These are phyloP conservation scores for Posidonia australis DNA, from an alignment of 106 monocot genomes.

Conservation along the genomic window DNA sequence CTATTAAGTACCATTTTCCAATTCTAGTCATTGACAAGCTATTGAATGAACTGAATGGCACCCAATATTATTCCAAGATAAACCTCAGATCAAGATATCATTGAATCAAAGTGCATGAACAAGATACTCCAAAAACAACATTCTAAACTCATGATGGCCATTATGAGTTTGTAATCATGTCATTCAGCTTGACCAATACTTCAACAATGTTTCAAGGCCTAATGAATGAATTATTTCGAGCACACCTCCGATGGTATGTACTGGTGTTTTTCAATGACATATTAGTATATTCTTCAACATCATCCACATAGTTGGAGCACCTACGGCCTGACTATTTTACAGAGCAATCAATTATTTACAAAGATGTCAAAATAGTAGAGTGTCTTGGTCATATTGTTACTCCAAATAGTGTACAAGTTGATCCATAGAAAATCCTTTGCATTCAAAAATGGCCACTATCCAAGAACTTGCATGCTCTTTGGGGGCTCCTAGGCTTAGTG, in stretches of 20 bases:
- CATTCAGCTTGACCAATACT: slow-evolving; percentile 6
- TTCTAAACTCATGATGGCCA: background rate
- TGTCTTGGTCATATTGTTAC: slow-evolving; percentile 9
- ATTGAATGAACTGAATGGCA: background rate
- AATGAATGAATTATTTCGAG: background rate
- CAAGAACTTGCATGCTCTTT: background rate
- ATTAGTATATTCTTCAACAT: background rate
- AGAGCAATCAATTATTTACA: background rate
- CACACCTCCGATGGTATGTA: background rate
- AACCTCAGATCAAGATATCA: background rate
- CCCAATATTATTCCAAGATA: background rate
- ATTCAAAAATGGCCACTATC: background rate
- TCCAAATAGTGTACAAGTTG: background rate
- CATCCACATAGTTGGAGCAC: background rate
- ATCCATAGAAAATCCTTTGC: background rate
- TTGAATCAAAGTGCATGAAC: background rate
- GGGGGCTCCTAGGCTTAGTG: background rate
- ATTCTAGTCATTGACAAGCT: slow-evolving; percentile 3
- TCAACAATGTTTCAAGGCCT: background rate
- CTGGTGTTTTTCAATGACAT: slow-evolving; percentile 4
- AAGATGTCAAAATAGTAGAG: background rate
- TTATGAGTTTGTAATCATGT: slow-evolving; percentile 8
- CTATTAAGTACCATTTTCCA: background rate
- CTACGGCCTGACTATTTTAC: background rate
- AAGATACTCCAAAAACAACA: background rate